Base-by-base conservation (phyloP, 345 rosid species). In the Murraya paniculata region DNA sequence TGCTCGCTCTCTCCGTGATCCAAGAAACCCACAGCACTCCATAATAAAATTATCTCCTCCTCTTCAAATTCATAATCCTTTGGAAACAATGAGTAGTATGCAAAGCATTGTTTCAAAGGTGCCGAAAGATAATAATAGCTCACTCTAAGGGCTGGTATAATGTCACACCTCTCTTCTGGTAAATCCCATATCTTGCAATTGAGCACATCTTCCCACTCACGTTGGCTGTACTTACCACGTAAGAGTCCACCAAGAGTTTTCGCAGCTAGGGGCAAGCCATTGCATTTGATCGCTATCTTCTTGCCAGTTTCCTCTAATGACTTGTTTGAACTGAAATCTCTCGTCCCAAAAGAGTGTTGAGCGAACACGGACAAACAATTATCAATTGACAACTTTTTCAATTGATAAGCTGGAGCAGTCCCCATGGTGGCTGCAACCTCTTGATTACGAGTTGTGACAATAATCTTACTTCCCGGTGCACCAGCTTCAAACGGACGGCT, bases 31-130 rank as follows among this genome's bases (percentile, higher is more conserved):
- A 21, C 25, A 0, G 74, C 80, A 74, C 69, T 25, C 74, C 74
- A 77, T 16, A 77, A 57, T 1, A 56, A 38, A 11, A 57, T 24
- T 33, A 78, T 9, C 71, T 71, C 74, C 10, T 69, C 68, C 45
- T 56, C 28, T 21, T 55, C 11, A 55, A 70, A 58, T 70, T 68
- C 74, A 68, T 77, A 41, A 27, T 38, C 80, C 18, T 69, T 77
- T 2, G 75, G 75, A 13, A 78, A 41, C 28, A 76, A 19, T 0
- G 72, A 18, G 36, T 64, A 76, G 33, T 53, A 76, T 2, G 79
- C 68, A 66, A 76, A 76, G 14, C 79, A 76, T 2, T 48, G 4
- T 22, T 35, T 65, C 41, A 65, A 65, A 33, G 2, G 1, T 18
- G 70, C 4, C 2, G 70, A 4, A 14, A 62, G 67, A 16, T 11